Percentiles rank a stretch among this genome's conserved stretches.
These are phyloP conservation scores for Cladophialophora bantiana DNA, from an alignment of 2,329 filamentous ascomycete species.

Conservation along the genomic window DNA sequence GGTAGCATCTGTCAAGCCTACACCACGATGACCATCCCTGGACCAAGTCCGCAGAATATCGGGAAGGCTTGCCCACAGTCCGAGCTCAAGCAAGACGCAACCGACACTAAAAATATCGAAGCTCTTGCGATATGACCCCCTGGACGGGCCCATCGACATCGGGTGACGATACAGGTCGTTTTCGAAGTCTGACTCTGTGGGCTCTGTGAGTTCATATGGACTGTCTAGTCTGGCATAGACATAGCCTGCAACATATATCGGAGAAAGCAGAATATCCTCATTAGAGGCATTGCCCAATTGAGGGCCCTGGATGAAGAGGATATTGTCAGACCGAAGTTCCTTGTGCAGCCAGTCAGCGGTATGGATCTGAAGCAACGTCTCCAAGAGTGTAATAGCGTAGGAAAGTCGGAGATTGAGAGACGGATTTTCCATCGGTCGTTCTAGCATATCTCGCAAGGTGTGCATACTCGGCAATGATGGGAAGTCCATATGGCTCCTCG, in stretches of 20 bases:
- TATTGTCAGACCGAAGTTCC: slow-evolving; percentile 6
- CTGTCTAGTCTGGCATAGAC: slow-evolving; percentile 11
- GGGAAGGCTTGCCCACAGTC: slow-evolving; percentile 3
- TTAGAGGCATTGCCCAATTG: not conserved
- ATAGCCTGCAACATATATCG: slow-evolving; percentile 7
- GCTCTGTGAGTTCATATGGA: slow-evolving; percentile 1
- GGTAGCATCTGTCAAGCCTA: not conserved
- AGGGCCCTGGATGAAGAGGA: slow-evolving; percentile 7
- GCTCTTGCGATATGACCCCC: slow-evolving; percentile 3
- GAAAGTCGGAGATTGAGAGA: slow-evolving; percentile 6
- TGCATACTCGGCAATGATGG: slow-evolving; percentile 4
- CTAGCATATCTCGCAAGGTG: slow-evolving; percentile 5
- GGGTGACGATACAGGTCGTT: slow-evolving; percentile 10
- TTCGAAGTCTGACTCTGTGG: slow-evolving; percentile 3
- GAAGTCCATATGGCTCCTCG: not conserved
- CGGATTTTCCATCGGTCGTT: not conserved
- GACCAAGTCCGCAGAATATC: slow-evolving; percentile 6
- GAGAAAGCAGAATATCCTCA: slow-evolving; percentile 3
- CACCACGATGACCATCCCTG: not conserved
- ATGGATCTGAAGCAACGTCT: slow-evolving; percentile 7
- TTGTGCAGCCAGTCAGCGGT: slow-evolving; percentile 11
- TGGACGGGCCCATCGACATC: slow-evolving; percentile 1
- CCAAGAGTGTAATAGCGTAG: slow-evolving; percentile 9
- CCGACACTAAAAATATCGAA: slow-evolving; percentile 9
- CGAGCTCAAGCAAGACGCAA: slow-evolving; percentile 6